Evolutionary conservation across 2,329 filamentous ascomycete species (phyloP).

Genomic region (Cyphellophora europaea): DNA sequence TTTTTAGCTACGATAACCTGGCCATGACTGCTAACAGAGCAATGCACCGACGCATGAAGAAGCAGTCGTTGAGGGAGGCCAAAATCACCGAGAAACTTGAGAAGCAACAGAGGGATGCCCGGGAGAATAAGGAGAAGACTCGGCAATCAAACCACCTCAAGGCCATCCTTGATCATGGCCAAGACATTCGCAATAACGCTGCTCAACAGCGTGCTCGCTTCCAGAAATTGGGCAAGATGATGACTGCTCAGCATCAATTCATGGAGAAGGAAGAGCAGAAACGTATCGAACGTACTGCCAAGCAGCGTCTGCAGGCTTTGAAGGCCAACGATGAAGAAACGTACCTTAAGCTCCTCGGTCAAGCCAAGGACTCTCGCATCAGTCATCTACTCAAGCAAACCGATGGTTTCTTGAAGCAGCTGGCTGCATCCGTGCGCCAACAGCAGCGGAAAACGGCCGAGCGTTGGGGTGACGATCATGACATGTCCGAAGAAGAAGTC

Average conservation of each 20-base stretch:
- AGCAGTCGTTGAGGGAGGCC: slow-evolving; percentile 88
- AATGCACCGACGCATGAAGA: slow-evolving; percentile 89
- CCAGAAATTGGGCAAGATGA: slow-evolving; percentile 79
- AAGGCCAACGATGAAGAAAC: slow-evolving; percentile 99
- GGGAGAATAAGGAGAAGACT: slow-evolving; percentile 95
- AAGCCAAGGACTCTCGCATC: slow-evolving; percentile 98
- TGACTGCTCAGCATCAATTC: slow-evolving; percentile 82
- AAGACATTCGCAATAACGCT: slow-evolving; percentile 64
- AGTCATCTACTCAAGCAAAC: slow-evolving; percentile 95
- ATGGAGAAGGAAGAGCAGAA: slow-evolving; percentile 99
- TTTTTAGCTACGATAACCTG: slow-evolving; percentile 91
- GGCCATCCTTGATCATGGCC: slow-evolving; percentile 72
- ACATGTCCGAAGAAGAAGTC: slow-evolving; percentile 40
- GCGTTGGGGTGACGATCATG: slow-evolving; percentile 60
- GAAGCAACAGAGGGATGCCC: slow-evolving; percentile 94
- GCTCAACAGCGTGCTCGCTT: slow-evolving; percentile 61
- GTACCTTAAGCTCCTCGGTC: slow-evolving; percentile 92
- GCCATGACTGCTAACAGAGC: slow-evolving; percentile 94
- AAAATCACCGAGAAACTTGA: slow-evolving; percentile 97
- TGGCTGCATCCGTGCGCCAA: slow-evolving; percentile 85
- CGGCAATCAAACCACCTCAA: slow-evolving; percentile 89
- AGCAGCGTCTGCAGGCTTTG: slow-evolving; percentile 97
- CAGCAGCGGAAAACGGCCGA: slow-evolving; percentile 80
- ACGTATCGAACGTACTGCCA: slow-evolving; percentile 91
- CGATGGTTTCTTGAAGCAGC: slow-evolving; percentile 91